A percentile compares a stretch with the other conserved stretches of the same genome.
Conservation (phyloP, 768 basidiomycete species). For the Paxillus rubicundulus region DNA sequence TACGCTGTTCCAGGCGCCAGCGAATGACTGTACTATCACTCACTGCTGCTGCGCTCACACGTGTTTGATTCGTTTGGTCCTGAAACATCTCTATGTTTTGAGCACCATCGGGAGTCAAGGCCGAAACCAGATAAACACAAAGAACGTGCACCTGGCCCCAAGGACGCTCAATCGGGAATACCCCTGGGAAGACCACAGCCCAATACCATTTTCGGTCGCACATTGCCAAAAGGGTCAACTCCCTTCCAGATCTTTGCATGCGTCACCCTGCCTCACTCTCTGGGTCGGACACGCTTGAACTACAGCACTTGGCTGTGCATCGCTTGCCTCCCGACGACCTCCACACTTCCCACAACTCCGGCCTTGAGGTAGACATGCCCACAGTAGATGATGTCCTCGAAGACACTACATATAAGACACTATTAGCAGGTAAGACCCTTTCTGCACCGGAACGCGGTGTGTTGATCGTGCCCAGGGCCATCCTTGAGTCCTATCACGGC, state of each 20-base stretch:
- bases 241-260: slow-evolving; percentile 14
- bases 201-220: background rate
- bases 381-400: slow-evolving; percentile 10
- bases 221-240: background rate
- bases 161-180: too few species aligned
- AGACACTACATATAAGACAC: slow-evolving; percentile 10
- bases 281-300: slow-evolving; percentile 15
- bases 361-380: slow-evolving; percentile 9
- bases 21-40: too few species aligned
- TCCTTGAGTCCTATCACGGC: slow-evolving; percentile 9
- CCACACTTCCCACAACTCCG: background rate
- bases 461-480: slow-evolving; percentile 29
- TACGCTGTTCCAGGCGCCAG: too few species aligned
- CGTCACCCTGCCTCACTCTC: slow-evolving; percentile 1
- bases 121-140: too few species aligned
- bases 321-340: background rate
- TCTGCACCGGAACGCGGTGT: slow-evolving; percentile 11
- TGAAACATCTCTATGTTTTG: too few species aligned
- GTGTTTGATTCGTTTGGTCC: too few species aligned
- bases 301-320: slow-evolving; percentile 14
- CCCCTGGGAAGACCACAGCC: too few species aligned
- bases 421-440: slow-evolving; percentile 22
- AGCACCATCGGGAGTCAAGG: too few species aligned
- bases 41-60: too few species aligned
- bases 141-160: too few species aligned